Percentiles rank a stretch among this genome's conserved stretches.
phyloP scores from a whole-genome alignment of 805 yeast species.

The Sugiyamaella americana region DNA sequence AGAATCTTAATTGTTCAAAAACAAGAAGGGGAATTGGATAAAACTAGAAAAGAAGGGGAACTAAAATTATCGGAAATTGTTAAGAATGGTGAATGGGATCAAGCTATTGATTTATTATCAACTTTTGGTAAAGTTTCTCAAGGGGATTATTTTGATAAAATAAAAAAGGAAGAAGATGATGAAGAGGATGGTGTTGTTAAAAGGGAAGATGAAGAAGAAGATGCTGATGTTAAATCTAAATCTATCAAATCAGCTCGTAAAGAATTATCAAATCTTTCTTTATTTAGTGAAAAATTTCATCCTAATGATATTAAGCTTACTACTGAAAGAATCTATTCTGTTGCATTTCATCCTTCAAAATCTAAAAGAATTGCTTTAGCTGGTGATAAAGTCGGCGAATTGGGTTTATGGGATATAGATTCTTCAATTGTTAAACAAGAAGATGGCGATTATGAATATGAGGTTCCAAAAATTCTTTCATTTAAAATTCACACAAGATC shows the following conservation, averaged over 20 bases:
- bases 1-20: constrained; percentile 20
- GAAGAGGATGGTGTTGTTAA: constrained; percentile 38
- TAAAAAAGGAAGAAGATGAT: constrained; percentile 33
- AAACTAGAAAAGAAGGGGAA: constrained; percentile 45
- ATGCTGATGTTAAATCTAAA: neutral
- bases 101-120: constrained; percentile 29
- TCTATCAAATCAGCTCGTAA: neutral
- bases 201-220: neutral
- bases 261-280: constrained; percentile 40
- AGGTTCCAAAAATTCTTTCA: constrained; percentile 44
- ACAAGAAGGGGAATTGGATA: constrained; percentile 39
- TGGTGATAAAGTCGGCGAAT: constrained; percentile 82
- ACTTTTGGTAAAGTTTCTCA: constrained; percentile 29
- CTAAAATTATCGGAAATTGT: constrained; percentile 26
- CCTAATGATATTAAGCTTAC: constrained; percentile 64
- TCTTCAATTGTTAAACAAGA: constrained; percentile 33
- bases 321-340: constrained; percentile 64
- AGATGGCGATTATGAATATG: constrained; percentile 32
- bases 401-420: constrained; percentile 83
- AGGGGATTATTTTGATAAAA: constrained; percentile 32
- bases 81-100: constrained; percentile 34
- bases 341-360: constrained; percentile 69
- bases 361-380: constrained; percentile 63
- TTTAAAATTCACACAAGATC: constrained; percentile 73
- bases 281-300: constrained; percentile 44